Evolutionary conservation across 1,284 basidiomycete genomes (phyloP).

Genomic region (Boletellus deceptivus): DNA sequence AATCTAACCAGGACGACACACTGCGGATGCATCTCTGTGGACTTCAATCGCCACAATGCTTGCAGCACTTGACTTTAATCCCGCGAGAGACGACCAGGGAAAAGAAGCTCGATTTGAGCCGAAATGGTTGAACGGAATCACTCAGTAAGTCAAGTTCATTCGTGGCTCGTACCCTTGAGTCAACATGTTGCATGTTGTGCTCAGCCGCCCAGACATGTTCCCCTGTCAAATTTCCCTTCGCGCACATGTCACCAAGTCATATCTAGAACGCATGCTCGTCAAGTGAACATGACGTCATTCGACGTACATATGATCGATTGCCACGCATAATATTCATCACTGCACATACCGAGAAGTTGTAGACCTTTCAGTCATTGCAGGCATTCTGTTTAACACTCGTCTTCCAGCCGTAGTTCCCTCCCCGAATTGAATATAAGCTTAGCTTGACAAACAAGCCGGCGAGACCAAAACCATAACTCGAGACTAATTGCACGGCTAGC

Average conservation of each 20-base stretch:
- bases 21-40: not conserved
- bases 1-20: not conserved
- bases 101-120: not conserved
- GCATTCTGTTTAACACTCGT: too few relatives aligned
- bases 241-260: not conserved
- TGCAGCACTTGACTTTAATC: not conserved
- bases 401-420: too few relatives aligned
- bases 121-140: not conserved
- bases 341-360: too few relatives aligned
- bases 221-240: not conserved
- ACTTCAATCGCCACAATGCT: not conserved
- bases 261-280: not conserved
- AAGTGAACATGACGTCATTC: not conserved
- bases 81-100: not conserved
- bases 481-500: too few relatives aligned
- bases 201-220: not conserved
- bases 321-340: too few relatives aligned
- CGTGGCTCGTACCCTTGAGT: too few relatives aligned
- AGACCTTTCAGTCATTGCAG: too few relatives aligned
- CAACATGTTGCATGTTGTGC: too few relatives aligned
- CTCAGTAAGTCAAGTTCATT: not conserved
- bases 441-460: too few relatives aligned
- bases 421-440: too few relatives aligned
- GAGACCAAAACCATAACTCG: too few relatives aligned
- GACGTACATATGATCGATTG: not conserved